phyloP scores from a whole-genome alignment of 306 rosid species.

The Rosa persica region DNA sequence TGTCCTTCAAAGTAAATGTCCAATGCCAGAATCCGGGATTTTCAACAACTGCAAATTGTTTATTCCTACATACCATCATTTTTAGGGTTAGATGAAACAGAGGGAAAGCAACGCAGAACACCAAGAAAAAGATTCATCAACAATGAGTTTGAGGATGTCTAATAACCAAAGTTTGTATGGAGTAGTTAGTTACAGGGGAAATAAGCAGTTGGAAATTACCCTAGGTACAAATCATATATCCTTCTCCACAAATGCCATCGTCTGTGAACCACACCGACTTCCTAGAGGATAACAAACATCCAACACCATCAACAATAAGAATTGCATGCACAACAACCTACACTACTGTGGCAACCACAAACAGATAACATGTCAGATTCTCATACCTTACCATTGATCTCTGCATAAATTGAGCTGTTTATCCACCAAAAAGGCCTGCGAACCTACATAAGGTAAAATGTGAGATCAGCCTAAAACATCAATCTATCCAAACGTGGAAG shows the following conservation, averaged over 20 bases:
- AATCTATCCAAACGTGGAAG: slow-evolving; percentile 13
- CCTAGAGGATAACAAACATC: slow-evolving; percentile 49
- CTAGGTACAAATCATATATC: slow-evolving; percentile 91
- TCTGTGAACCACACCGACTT: slow-evolving; percentile 92
- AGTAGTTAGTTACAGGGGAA: background rate
- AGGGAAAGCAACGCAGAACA: background rate
- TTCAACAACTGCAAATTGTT: slow-evolving; percentile 91
- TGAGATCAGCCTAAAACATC: slow-evolving; percentile 26
- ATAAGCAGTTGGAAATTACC: slow-evolving; percentile 49
- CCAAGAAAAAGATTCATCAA: background rate
- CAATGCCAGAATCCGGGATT: slow-evolving; percentile 98
- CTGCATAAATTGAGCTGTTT: slow-evolving; percentile 91
- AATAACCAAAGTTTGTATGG: background rate
- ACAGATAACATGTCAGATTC: slow-evolving; percentile 15
- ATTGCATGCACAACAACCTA: slow-evolving; percentile 16
- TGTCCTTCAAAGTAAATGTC: slow-evolving; percentile 90
- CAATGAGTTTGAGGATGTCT: background rate
- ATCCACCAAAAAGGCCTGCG: slow-evolving; percentile 99
- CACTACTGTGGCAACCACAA: slow-evolving; percentile 7
- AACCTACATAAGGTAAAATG: slow-evolving; percentile 52
- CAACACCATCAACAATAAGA: slow-evolving; percentile 31
- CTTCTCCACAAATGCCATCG: slow-evolving; percentile 99
- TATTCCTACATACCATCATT: slow-evolving; percentile 50
- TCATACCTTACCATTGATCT: slow-evolving; percentile 90
- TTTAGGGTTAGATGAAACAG: slow-evolving; percentile 23